phyloP scores from a whole-genome alignment of 2,329 filamentous ascomycete genomes.

The Colletotrichum endophyticum region DNA sequence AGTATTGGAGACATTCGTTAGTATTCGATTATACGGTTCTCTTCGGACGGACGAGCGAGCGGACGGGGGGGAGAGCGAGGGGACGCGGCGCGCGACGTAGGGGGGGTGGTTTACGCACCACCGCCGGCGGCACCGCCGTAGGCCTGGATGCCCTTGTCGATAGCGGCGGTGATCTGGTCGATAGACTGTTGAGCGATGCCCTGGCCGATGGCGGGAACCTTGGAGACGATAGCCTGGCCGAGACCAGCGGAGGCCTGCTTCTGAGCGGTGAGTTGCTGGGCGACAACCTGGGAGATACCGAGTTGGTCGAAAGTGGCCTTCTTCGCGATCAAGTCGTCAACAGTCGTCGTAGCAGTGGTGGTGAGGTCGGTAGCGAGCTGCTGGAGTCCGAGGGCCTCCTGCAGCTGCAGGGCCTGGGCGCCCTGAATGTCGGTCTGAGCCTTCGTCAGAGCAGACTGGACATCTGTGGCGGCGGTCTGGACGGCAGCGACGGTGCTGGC shows the following conservation, averaged over 20 bases:
- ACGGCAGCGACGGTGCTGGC: conserved; percentile 47
- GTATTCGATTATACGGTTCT: not conserved
- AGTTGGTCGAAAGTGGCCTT: conserved; percentile 29
- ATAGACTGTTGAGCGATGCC: conserved; percentile 28
- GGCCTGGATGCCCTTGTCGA: conserved; percentile 25
- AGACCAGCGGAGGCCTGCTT: conserved; percentile 21
- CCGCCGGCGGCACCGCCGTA: not conserved
- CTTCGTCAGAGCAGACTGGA: conserved; percentile 17
- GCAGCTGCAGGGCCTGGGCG: conserved; percentile 23
- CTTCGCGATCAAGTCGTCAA: conserved; percentile 25
- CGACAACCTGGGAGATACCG: conserved; percentile 26
- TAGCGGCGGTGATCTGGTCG: conserved; percentile 23
- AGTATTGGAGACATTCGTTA: not conserved
- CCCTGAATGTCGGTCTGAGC: conserved; percentile 29
- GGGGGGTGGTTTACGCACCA: conserved; percentile 11
- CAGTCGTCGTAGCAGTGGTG: conserved; percentile 21
- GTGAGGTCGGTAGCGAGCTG: conserved; percentile 23
- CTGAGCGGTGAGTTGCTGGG: conserved; percentile 25
- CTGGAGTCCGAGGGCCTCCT: conserved; percentile 25
- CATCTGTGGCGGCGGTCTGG: conserved; percentile 24
- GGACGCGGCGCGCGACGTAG: not conserved
- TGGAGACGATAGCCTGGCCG: conserved; percentile 27
- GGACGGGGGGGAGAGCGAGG: not conserved
- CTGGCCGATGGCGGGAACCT: conserved; percentile 30
- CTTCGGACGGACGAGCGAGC: not conserved